A percentile compares a stretch with the other conserved stretches of the same genome.
phyloP scores from a whole-genome alignment of 768 basidiomycete species.

The Serpula lacrymans region DNA sequence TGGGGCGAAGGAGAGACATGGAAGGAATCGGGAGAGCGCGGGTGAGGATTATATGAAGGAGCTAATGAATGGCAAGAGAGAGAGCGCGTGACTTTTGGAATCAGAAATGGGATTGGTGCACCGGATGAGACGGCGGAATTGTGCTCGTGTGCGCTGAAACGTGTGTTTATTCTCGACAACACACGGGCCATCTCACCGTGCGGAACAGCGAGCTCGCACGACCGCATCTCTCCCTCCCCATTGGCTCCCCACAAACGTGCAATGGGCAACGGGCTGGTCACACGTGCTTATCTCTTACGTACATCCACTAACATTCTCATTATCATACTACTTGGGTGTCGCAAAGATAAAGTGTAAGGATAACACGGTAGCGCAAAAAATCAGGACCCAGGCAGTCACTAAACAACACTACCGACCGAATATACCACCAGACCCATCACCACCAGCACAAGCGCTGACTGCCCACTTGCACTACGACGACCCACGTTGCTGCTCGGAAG shows the following conservation, averaged over 20 bases:
- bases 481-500: too few relatives aligned
- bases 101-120: background rate
- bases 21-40: slow-evolving; percentile 3
- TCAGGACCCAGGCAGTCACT: background rate
- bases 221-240: slow-evolving; percentile 9
- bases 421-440: too few relatives aligned
- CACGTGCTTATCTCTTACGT: slow-evolving; percentile 18
- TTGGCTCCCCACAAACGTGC: slow-evolving; percentile 14
- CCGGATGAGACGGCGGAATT: background rate
- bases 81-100: background rate
- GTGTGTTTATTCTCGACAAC: slow-evolving; percentile 10
- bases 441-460: too few relatives aligned
- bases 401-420: too few relatives aligned
- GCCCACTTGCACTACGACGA: too few relatives aligned
- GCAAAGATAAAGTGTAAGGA: too few relatives aligned
- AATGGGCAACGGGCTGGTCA: background rate
- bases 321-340: too few relatives aligned
- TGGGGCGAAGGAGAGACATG: slow-evolving; percentile 20
- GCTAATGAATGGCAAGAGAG: slow-evolving; percentile 2
- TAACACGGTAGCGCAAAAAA: too few relatives aligned
- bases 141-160: slow-evolving; percentile 23
- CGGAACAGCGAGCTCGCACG: too few relatives aligned
- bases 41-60: slow-evolving; percentile 3
- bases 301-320: slow-evolving; percentile 2
- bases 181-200: background rate